Evolutionary conservation across 257 asterid species (phyloP), one percentile per base, ranked within the genome.

Genomic region (Ligustrum vulgare): DNA sequence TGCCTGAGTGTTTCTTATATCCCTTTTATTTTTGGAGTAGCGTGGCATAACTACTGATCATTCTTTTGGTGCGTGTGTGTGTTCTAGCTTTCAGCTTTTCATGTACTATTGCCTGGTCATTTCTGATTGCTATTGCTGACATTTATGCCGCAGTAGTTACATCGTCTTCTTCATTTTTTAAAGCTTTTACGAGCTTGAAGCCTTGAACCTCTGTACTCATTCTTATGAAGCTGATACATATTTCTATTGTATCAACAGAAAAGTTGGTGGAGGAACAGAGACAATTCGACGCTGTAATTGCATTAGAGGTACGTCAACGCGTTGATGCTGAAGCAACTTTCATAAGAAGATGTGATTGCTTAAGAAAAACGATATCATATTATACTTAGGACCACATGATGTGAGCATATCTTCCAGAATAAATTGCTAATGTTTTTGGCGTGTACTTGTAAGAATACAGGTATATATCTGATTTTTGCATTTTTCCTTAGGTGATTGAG

Each of bases 261-360:
- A 86, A 83, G 54, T 49, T 95, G 89, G 97, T 93, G 71, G 97
- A 91, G 81, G 98, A 93, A 88, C 85, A 87, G 86, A 79, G 86
- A 74, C 83, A 88, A 67, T 95, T 87, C 78, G 97, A 95, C 84
- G 99, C 91, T 72, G 98, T 95, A 67, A 75, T 95, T 82, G 85
- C 98, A 32, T 82, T 93, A 80, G 99, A 95, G 96, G 99, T 95
- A 80, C 51, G 86, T 41, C 60, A 58, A 32, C 36, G 31, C 35
- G n/a, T n/a, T 77, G 47, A 51, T 66, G 71, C 54, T 54, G 25
- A 11, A 54, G 74, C 60, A 15, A 62, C 23, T 70, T 33, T 65
- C 76, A 4, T 33, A 31, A 2, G 8, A 37, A 64, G 66, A 3
- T 65, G 49, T 18, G 73, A 45, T 35, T 35, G 43, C 37, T 72